Evolutionary conservation across 495 filamentous ascomycete genomes (phyloP), one percentile per base, ranked within the genome.

Genomic region (Neurospora discreta): DNA sequence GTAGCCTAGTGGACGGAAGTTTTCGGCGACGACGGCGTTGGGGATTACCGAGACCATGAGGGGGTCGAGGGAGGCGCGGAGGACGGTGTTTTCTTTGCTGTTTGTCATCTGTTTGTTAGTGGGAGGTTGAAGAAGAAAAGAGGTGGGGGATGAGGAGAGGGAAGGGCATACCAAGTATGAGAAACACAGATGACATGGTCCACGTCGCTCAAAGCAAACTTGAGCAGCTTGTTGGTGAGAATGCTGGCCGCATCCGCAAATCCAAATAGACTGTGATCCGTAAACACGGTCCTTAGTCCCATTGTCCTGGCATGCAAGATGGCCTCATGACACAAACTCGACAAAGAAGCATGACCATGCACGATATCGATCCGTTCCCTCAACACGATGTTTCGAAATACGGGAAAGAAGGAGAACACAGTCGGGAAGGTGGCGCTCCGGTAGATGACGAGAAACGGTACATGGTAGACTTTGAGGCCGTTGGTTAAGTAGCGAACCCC

Each of bases 151-250:
- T 1, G 26, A 30, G 52, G 26, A 30, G 52, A 10, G 26, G 33
- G 30, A n/a, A n/a, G n/a, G 52, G 75, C 86, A 68, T 85, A 95
- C 94, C 95, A 98, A 70, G 95, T 99, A 85, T 99, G 94, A 77
- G 92, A 96, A 75, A 99, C 95, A 74, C 95, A 98, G 70, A 99
- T 96, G 42, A 95, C 94, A 87, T 99, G 95, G 75, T 97, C 95
- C 13, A 99, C 94, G 79, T 99, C 95, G 77, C 96, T 98, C 74
- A 99, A 76, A 1, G 89, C 93, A 77, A 99, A 99, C 77, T 99
- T 99, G 40, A 99, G 85, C 40, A 99, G 82, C 80, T 99, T 99
- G 78, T 99, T 99, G 11, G 96, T 94, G 38, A 99, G 82, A 70
- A 99, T 99, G 72, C 95, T 98, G 3, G 88, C 96, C 8, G 95